A percentile compares a stretch with the other conserved stretches of the same genome.
These are phyloP conservation scores for Aciculosporium take DNA, from an alignment of 2,329 filamentous ascomycete genomes.

Conservation along the genomic window DNA sequence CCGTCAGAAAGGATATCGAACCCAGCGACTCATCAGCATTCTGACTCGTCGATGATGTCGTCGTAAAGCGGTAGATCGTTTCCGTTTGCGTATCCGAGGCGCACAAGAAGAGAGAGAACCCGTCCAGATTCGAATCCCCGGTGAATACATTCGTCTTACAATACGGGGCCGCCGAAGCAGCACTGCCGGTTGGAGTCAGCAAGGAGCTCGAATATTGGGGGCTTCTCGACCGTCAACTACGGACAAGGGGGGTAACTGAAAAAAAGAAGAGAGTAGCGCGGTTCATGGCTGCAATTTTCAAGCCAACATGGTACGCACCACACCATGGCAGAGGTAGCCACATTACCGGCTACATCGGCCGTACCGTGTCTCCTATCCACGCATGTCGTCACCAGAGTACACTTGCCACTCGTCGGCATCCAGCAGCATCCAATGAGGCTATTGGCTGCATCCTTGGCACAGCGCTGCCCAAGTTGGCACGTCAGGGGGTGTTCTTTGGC, in stretches of 20 bases:
- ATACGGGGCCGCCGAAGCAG: conserved; percentile 8
- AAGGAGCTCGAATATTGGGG: too few relatives aligned
- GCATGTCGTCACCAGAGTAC: conserved; percentile 9
- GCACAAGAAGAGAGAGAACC: conserved; percentile 12
- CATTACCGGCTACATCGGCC: not conserved
- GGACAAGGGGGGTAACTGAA: too few relatives aligned
- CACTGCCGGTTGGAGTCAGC: conserved; percentile 3
- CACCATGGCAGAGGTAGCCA: conserved; percentile 3
- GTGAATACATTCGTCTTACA: conserved; percentile 12
- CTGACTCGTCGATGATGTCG: not conserved
- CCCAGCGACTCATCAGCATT: not conserved
- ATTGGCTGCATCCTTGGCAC: conserved; percentile 8
- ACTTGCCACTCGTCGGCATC: conserved; percentile 5
- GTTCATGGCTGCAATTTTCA: not conserved
- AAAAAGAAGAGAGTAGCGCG: not conserved
- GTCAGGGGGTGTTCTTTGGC: conserved; percentile 9
- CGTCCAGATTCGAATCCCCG: conserved; percentile 5
- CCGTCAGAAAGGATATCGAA: not conserved
- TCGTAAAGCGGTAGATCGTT: conserved; percentile 9
- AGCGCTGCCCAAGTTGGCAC: conserved; percentile 10
- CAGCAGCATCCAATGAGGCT: conserved; percentile 12
- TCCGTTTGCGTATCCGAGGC: conserved; percentile 9
- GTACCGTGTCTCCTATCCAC: conserved; percentile 4
- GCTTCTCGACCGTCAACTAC: too few relatives aligned
- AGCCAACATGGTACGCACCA: not conserved